Evolutionary conservation across 2,329 filamentous ascomycete genomes (phyloP), one percentile per base, ranked within the genome.

Genomic region (Colletotrichum musae): DNA sequence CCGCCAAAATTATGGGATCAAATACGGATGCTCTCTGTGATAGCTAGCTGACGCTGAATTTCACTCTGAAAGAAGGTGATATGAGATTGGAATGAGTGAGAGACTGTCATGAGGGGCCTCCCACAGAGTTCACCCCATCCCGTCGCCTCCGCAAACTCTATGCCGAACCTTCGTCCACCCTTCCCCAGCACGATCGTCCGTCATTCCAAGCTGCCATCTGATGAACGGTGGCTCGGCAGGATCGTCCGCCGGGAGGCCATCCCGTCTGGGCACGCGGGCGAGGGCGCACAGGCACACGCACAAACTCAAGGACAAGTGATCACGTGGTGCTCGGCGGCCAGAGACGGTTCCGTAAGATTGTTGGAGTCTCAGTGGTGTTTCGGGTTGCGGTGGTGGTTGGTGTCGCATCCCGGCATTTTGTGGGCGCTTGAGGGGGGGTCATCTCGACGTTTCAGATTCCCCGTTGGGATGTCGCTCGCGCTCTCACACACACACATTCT

Each of bases 331-430:
- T 63, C 28, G 52, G 21, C 21, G 21, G 21, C 21, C 21, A 24
- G 18, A 47, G 10, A 12, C 41, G 15, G 41, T 15, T 43, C 21
- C 41, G 48, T 52, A 39, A 50, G 58, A 60, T 41, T 57, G 60
- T 54, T 36, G 16, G 53, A 47, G 68, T 70, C 64, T 68, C 68
- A 70, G 64, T 63, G 51, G 52, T 68, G 68, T 70, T 70, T 70
- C 68, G 63, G 58, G 52, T 58, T 57, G 58, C 64, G 51, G 57
- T 58, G 39, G 68, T 39, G 32, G 7, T 7, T 9, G 39, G 21
- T 65, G 43, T 66, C 51, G 45, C 66, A 56, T 66, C 65, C 57
- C 64, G 58, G 51, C 63, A 68, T 41, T 52, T 61, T 43, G 63
- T 67, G 67, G 62, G 63, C 56, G 32, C 50, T 52, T 51, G 52